Evolutionary conservation across 1,284 basidiomycete species (phyloP), one percentile per base, ranked within the genome.

Genomic region (Cutaneotrichosporon sp.): DNA sequence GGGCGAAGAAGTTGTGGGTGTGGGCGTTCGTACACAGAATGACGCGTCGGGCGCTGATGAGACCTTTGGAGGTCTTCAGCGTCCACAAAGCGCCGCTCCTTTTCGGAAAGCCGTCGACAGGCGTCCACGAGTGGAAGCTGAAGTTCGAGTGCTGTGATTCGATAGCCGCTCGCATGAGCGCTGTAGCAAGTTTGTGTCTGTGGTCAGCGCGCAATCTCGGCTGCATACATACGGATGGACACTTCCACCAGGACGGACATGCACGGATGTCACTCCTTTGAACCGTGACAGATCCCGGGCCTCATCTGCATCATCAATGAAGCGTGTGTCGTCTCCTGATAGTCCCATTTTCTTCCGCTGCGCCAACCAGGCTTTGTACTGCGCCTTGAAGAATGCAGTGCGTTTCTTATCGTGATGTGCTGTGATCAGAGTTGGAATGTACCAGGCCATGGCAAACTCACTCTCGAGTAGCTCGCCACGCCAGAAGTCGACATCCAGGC

Each of bases 1-100:
- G 38, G 12, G 39, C 26, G 47, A 67, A 65, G 35, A 66, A 55
- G 38, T 64, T 58, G 9, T 20, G 35, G 12, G 64, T 67, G 48
- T 67, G 61, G 14, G 65, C 65, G 46, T 67, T 67, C 7, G 62
- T 61, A 49, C 62, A 64, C 35, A 68, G 39, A 0, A 68, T 47
- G 11, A 68, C 61, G 27, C 51, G 37, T 11, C 20, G 17, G 2
- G 66, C 61, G 2, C 9, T 29, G 26, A 68, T 57, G 4, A n/a
- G 19, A 1, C 66, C 66, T 42, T 54, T 51, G 5, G 44, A 24
- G 12, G 61, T 63, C 42, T 42, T 29, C 31, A 62, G 51, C 4
- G 29, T 41, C 61, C 57, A 60, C 5, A 33, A 45, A 10, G 50
- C 52, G 6, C 35, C 35, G 6, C 31, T 26, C 6, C 25, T 27